Evolutionary conservation across 2,329 filamentous ascomycete genomes (phyloP).

Genomic region (Monosporascus sp.): DNA sequence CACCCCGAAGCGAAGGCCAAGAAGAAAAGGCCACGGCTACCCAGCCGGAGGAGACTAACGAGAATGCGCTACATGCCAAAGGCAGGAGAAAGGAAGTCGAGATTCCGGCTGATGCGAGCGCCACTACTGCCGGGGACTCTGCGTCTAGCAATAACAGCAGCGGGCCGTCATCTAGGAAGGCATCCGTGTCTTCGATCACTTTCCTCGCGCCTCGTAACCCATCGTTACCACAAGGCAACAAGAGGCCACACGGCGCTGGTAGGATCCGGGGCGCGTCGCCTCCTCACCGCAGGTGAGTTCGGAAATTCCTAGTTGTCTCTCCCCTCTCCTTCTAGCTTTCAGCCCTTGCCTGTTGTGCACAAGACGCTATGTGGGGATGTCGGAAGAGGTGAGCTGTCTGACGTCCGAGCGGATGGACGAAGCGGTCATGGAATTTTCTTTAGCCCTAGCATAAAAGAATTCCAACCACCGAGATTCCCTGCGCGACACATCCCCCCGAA

Average conservation of each 20-base stretch:
- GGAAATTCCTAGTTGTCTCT: slow-evolving; percentile 1
- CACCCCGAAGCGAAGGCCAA: slow-evolving; percentile 7
- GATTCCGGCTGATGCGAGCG: slow-evolving; percentile 26
- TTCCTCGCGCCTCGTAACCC: slow-evolving; percentile 41
- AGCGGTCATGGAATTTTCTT: no score
- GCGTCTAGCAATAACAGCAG: slow-evolving; percentile 30
- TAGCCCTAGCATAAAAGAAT: not conserved
- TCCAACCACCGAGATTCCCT: not conserved
- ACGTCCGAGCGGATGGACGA: not conserved
- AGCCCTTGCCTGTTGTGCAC: not conserved
- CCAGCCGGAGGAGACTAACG: not conserved
- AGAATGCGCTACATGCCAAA: slow-evolving; percentile 5
- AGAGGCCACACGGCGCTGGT: slow-evolving; percentile 37
- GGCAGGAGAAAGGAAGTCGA: slow-evolving; percentile 19
- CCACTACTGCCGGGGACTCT: slow-evolving; percentile 29
- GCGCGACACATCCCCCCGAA: not conserved
- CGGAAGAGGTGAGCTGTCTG: no score
- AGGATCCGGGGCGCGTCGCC: slow-evolving; percentile 44
- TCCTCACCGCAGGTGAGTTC: slow-evolving; percentile 42
- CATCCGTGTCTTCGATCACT: slow-evolving; percentile 42
- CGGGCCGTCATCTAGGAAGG: slow-evolving; percentile 34
- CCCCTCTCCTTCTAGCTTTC: not conserved
- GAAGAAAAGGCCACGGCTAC: slow-evolving; percentile 4
- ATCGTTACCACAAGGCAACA: slow-evolving; percentile 42
- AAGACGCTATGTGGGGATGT: not conserved